phyloP scores from a whole-genome alignment of 2,329 filamentous ascomycete genomes.

The Verticillium dahliae region DNA sequence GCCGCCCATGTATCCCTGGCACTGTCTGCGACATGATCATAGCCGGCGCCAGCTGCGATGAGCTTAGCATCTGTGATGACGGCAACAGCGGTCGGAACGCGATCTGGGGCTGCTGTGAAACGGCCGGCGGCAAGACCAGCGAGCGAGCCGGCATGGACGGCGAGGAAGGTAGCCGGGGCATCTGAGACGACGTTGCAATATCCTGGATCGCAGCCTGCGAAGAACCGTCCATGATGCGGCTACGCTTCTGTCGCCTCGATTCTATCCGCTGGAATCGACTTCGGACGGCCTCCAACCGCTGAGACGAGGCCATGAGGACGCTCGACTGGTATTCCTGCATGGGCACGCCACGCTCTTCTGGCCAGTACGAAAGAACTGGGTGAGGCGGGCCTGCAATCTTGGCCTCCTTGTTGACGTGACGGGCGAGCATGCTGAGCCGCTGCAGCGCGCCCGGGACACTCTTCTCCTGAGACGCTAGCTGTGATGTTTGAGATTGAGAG shows the following conservation, averaged over 20 bases:
- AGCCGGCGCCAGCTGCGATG: conserved; percentile 20
- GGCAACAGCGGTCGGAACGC: conserved; percentile 5
- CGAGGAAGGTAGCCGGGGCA: background rate
- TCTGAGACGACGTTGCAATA: background rate
- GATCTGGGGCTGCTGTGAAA: conserved; percentile 5
- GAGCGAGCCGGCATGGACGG: conserved; percentile 3
- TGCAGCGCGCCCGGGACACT: conserved; percentile 5
- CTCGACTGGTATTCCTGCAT: conserved; percentile 30
- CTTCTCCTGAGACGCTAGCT: background rate
- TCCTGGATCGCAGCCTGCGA: background rate
- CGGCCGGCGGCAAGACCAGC: conserved; percentile 4
- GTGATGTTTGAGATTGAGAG: conserved; percentile 1
- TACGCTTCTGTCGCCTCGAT: conserved; percentile 7
- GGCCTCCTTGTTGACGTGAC: background rate
- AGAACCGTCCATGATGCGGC: conserved; percentile 2
- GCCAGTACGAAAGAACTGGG: conserved; percentile 30
- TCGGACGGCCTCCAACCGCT: conserved; percentile 25
- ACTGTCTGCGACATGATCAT: conserved; percentile 38
- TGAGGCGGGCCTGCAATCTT: conserved; percentile 6
- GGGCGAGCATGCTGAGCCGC: conserved; percentile 11
- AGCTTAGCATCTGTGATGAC: conserved; percentile 19
- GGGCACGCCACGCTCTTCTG: conserved; percentile 25
- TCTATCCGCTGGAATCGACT: conserved; percentile 25
- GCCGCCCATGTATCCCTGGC: conserved; percentile 37
- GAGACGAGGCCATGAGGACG: conserved; percentile 26